Base-by-base conservation (phyloP, 352 stramenopile species). In the Pythium chondricola region DNA sequence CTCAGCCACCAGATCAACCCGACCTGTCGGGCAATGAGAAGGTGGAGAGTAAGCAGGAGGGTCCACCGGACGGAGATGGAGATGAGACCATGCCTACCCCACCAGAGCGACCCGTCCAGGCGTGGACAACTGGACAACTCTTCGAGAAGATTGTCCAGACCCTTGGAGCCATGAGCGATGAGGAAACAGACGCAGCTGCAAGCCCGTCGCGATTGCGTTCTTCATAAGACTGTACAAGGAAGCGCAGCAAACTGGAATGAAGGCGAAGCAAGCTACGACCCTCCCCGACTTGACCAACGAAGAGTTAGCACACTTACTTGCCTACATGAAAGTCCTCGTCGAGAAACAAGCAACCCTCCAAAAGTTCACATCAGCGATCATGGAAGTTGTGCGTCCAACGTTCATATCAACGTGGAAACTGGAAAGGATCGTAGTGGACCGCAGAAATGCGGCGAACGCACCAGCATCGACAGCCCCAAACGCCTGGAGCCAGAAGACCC, bases 31-130 rank as follows among this genome's bases (percentile, higher is more conserved):
- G 35, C 35, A 4, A n/a, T 41, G 35, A 8, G 35, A 20, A 7
- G 35, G 35, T 21, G 35, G 35, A 5, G 35, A 41, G 35, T 41
- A 41, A 41, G 35, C 35, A 41, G 35, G 35, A 20, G 35, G 35
- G 17, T 18, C 3, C 35, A 20, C 3, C 35, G 3, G 35, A 24
- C 8, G n/a, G 16, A 5, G 37, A 43, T 30, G 37, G 37, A 7
- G 37, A 41, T 41, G 35, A 5, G 17, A 20, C 3, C 3, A 41
- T 41, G 37, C n/a, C n/a, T n/a, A n/a, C n/a, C n/a, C n/a, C n/a
- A n/a, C n/a, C n/a, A n/a, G n/a, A n/a, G n/a, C n/a, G n/a, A n/a
- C n/a, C n/a, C n/a, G n/a, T n/a, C n/a, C n/a, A n/a, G n/a, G n/a
- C n/a, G n/a, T n/a, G n/a, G n/a, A n/a, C n/a, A n/a, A n/a, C n/a